These are phyloP conservation scores for Pseudotulostoma volvatum DNA, from an alignment of 495 filamentous ascomycete genomes.

Conservation along the genomic window DNA sequence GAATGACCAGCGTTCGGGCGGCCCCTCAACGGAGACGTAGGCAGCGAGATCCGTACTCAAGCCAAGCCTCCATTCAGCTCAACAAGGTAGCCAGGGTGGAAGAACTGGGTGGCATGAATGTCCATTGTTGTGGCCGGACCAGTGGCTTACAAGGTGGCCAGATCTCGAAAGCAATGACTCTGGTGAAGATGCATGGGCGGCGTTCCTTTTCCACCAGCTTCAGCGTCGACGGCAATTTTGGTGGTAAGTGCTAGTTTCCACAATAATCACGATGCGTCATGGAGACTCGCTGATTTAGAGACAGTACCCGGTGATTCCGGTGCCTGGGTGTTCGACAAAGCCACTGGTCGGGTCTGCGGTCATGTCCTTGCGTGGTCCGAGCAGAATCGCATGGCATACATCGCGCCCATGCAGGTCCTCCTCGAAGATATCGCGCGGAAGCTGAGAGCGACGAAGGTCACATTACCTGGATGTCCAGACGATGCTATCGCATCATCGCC, in stretches of 20 bases:
- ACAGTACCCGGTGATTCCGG: constrained; percentile 76
- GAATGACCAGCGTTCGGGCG: constrained; percentile 10
- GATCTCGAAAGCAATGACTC: constrained; percentile 57
- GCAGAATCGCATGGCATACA: constrained; percentile 61
- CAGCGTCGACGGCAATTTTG: constrained; percentile 56
- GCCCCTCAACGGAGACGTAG: constrained; percentile 6
- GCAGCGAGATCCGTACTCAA: constrained; percentile 4
- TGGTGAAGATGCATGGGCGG: constrained; percentile 69
- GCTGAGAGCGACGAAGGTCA: constrained; percentile 33
- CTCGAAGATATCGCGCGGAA: constrained; percentile 70
- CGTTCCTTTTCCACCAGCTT: constrained; percentile 68
- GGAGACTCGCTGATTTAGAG: background rate
- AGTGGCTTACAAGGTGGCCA: constrained; percentile 65
- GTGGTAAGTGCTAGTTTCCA: constrained; percentile 28
- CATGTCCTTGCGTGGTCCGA: constrained; percentile 80
- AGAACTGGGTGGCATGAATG: constrained; percentile 50
- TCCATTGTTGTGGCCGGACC: constrained; percentile 86
- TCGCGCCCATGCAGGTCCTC: constrained; percentile 85
- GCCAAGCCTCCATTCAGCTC: constrained; percentile 21
- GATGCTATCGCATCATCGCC: constrained; percentile 12
- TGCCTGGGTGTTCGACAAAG: constrained; percentile 81
- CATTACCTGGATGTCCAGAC: constrained; percentile 21
- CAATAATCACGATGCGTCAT: background rate
- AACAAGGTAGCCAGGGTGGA: constrained; percentile 29
- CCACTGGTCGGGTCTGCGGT: constrained; percentile 63